phyloP scores from a whole-genome alignment of 768 basidiomycete species.

The Coprinellus micaceus region DNA sequence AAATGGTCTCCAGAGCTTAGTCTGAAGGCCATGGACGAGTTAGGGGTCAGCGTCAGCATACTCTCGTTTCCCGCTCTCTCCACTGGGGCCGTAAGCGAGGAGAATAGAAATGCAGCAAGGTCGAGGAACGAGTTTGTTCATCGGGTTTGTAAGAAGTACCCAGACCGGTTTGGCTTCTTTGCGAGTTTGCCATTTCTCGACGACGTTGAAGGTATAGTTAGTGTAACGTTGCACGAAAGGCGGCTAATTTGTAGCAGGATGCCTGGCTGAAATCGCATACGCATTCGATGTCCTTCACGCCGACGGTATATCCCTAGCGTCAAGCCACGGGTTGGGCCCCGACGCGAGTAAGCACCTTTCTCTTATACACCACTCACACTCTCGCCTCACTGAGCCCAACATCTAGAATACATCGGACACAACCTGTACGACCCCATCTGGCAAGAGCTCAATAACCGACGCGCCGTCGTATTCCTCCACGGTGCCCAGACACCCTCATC shows the following conservation, averaged over 20 bases:
- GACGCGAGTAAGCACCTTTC: slow-evolving; percentile 51
- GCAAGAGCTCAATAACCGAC: slow-evolving; percentile 60
- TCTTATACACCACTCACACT: neutral
- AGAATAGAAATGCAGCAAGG: slow-evolving; percentile 41
- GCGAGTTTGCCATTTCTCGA: slow-evolving; percentile 59
- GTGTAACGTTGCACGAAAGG: slow-evolving; percentile 26
- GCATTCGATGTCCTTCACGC: slow-evolving; percentile 59
- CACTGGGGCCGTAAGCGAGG: slow-evolving; percentile 32
- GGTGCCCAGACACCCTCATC: slow-evolving; percentile 65
- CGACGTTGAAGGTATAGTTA: slow-evolving; percentile 63
- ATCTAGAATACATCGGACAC: slow-evolving; percentile 62
- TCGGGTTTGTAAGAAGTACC: slow-evolving; percentile 44
- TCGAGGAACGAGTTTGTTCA: slow-evolving; percentile 46
- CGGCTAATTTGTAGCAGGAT: slow-evolving; percentile 36
- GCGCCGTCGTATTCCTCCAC: slow-evolving; percentile 67
- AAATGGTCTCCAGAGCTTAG: slow-evolving; percentile 63
- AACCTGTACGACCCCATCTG: slow-evolving; percentile 62
- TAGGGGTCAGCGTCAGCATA: slow-evolving; percentile 55
- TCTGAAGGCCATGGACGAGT: slow-evolving; percentile 58
- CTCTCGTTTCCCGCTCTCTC: slow-evolving; percentile 64
- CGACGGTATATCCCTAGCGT: slow-evolving; percentile 62
- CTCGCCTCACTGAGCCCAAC: neutral
- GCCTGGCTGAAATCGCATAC: slow-evolving; percentile 55
- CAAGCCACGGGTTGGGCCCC: slow-evolving; percentile 58
- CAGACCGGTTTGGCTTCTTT: slow-evolving; percentile 65